phyloP scores from a whole-genome alignment of 495 filamentous ascomycete genomes.

The Penicillium silybi region DNA sequence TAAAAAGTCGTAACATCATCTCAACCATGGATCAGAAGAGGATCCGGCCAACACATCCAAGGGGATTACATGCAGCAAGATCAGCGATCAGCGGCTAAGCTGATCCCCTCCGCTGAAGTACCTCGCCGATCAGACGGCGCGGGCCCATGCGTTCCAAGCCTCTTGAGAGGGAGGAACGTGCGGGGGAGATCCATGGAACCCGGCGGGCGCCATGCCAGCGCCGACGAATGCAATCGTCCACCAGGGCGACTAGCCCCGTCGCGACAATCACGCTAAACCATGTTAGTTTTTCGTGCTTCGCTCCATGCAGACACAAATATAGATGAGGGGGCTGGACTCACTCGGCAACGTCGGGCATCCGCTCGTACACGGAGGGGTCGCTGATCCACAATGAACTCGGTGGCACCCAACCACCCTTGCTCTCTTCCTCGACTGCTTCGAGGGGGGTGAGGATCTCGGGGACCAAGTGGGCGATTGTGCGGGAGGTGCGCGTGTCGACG shows the following conservation, averaged over 20 bases:
- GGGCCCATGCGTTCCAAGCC: constrained; percentile 64
- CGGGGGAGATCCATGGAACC: constrained; percentile 51
- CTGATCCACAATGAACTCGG: constrained; percentile 86
- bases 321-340: constrained; percentile 52
- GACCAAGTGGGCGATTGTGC: constrained; percentile 74
- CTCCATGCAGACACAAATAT: too few relatives aligned
- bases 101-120: constrained; percentile 60
- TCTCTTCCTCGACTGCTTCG: constrained; percentile 69
- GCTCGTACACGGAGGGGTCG: constrained; percentile 62
- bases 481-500: constrained; percentile 58
- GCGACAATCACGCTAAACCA: constrained; percentile 73
- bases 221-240: constrained; percentile 87
- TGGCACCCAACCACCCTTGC: constrained; percentile 85
- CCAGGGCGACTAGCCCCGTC: constrained; percentile 82
- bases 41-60: neutral
- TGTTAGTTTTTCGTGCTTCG: neutral
- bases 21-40: neutral
- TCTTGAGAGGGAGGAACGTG: constrained; percentile 55
- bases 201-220: constrained; percentile 67
- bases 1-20: neutral
- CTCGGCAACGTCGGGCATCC: constrained; percentile 81
- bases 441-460: constrained; percentile 69
- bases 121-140: constrained; percentile 70
- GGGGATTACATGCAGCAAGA: neutral
- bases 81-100: constrained; percentile 22